These are phyloP conservation scores for Glycine soja DNA, from an alignment of 306 rosid genomes.

Conservation along the genomic window DNA sequence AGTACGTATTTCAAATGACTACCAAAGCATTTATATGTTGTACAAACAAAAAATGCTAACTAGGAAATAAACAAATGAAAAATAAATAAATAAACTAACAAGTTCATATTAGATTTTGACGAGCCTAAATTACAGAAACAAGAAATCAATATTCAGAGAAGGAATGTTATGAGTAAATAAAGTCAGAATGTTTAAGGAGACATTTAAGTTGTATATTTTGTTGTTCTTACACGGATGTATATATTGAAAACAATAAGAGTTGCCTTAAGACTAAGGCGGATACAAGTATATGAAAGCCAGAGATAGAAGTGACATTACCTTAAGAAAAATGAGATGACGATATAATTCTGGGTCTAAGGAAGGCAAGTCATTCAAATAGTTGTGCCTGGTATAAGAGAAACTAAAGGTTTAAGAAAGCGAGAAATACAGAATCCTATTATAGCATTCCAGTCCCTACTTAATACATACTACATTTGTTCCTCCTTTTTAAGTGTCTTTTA, in stretches of 20 bases:
- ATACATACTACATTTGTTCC: not conserved
- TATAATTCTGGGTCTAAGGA: constrained; percentile 95
- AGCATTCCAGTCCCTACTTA: constrained; percentile 1
- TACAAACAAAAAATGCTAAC: not conserved
- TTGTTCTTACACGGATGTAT: not conserved
- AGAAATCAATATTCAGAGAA: not conserved
- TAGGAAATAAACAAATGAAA: not conserved
- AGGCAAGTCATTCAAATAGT: constrained; percentile 96
- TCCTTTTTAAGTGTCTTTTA: not conserved
- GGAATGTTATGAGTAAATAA: not conserved
- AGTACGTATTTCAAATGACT: not conserved
- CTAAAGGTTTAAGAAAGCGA: constrained; percentile 31
- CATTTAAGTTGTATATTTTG: constrained; percentile 8
- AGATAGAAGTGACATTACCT: constrained; percentile 59
- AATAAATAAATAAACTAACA: not conserved
- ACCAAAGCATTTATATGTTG: not conserved
- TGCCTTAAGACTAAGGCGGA: constrained; percentile 36
- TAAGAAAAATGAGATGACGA: constrained; percentile 94
- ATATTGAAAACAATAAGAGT: constrained; percentile 3
- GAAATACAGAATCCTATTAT: not conserved
- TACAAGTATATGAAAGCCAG: constrained; percentile 36
- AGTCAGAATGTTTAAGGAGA: constrained; percentile 3
- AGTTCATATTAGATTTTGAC: not conserved
- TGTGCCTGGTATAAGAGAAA: constrained; percentile 64
- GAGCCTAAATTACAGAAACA: not conserved